A percentile compares a stretch with the other conserved stretches of the same genome.
Evolutionary conservation across 2,329 filamentous ascomycete genomes (phyloP).

Genomic region (Fusarium torreyae): DNA sequence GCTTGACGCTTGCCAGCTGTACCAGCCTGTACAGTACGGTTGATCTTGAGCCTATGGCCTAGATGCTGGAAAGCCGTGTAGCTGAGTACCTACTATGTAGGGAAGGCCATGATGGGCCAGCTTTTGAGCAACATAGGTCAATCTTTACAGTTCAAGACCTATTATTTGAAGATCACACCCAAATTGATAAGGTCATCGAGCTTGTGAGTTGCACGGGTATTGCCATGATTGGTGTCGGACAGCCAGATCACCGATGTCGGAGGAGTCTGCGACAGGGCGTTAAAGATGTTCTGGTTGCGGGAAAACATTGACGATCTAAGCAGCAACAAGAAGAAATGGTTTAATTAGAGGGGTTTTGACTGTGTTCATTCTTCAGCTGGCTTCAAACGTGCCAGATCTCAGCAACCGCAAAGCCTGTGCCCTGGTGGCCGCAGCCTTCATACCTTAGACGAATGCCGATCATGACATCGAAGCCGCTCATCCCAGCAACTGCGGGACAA

Average conservation of each 20-base stretch:
- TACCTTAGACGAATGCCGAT: slow-evolving; percentile 26
- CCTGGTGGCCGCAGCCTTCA: slow-evolving; percentile 32
- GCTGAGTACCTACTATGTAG: neutral
- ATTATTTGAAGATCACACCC: neutral
- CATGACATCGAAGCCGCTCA: slow-evolving; percentile 19
- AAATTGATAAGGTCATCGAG: neutral
- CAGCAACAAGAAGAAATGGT: neutral
- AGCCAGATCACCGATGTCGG: slow-evolving; percentile 23
- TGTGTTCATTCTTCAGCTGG: neutral
- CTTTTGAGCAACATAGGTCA: neutral
- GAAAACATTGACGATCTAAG: neutral
- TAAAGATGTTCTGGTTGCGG: neutral
- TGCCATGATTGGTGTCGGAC: slow-evolving; percentile 1
- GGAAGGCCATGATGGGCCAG: slow-evolving; percentile 12
- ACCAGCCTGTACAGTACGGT: neutral
- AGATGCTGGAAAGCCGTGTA: neutral
- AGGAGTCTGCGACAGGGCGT: neutral
- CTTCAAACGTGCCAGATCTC: neutral
- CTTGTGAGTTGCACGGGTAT: slow-evolving; percentile 3
- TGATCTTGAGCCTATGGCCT: slow-evolving; percentile 8
- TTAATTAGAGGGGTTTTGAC: neutral
- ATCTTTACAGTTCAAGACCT: neutral
- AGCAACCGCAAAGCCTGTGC: neutral
- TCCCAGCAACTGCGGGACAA: slow-evolving; percentile 4
- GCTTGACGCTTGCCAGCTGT: slow-evolving; percentile 37